These are phyloP conservation scores for Nephelium lappaceum DNA, from an alignment of 345 rosid species.

Conservation along the genomic window DNA sequence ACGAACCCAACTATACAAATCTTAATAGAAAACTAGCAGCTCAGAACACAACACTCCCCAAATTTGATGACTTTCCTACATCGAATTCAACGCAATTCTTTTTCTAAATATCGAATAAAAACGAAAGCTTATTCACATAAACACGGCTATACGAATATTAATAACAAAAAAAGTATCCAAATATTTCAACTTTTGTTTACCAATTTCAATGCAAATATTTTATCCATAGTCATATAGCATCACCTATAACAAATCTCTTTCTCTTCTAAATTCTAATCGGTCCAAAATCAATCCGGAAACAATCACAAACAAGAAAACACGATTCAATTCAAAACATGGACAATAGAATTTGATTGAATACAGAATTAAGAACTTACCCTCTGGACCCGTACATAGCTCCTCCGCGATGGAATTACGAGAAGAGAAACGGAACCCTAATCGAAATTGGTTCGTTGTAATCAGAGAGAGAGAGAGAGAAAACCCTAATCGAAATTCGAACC, in stretches of 20 bases:
- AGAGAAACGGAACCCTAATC: background rate
- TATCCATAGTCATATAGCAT: background rate
- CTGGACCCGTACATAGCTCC: conserved; percentile 53
- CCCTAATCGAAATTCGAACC: background rate
- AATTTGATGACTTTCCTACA: no score
- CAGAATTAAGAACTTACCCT: conserved; percentile 40
- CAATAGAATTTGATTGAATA: background rate
- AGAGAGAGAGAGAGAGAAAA: background rate
- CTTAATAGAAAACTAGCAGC: background rate
- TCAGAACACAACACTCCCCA: background rate
- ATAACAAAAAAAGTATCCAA: background rate
- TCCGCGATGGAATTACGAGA: background rate
- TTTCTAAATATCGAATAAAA: no score
- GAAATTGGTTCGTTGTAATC: background rate
- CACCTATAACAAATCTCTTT: background rate
- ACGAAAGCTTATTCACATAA: no score
- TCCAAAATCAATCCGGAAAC: background rate
- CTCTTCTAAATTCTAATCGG: background rate
- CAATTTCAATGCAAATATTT: background rate
- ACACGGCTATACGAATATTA: no score
- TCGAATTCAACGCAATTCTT: no score
- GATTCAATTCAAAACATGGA: no score
- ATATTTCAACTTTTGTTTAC: background rate
- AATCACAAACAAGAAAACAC: background rate
- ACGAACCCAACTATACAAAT: background rate